Evolutionary conservation across 2,329 filamentous ascomycete species (phyloP), one percentile per base, ranked within the genome.

Genomic region (Sarocladiaceae sp.): DNA sequence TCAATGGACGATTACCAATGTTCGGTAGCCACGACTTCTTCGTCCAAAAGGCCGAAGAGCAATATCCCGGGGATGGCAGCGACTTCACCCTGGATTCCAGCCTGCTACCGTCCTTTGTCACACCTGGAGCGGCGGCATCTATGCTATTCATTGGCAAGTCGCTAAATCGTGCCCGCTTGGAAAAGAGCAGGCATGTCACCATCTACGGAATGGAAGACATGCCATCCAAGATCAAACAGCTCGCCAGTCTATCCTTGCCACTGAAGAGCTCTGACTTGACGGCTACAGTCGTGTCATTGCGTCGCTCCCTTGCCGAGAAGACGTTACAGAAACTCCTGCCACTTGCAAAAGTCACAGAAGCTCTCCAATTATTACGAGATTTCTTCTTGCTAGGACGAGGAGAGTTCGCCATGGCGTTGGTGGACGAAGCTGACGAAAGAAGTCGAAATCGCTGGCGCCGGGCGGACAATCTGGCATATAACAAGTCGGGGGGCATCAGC

Each of bases 81-180:
- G 80, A 82, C 40, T 92, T 86, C 65, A 70, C 72, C 11, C 76
- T 82, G 47, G 74, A 83, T 28, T 66, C 74, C 7, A 72, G 75
- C 17, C 70, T 95, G 6, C 67, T 96, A 2, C 94, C 94, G 0
- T 83, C 82, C 12, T 96, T 96, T 63, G 89, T 97, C 6, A 85
- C 84, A 1, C 67, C 80, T 0, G 72, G 84, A 4, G 88, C 90
- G 1, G 90, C 90, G 7, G 78, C 82, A 3, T 96, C 92, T 0
- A 90, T 97, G 66, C 73, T 97, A 4, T 97, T 97, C 63, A 87
- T 97, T 56, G 94, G 94, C 11, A 88, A 88, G 57, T 95, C 91
- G 0, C 74, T 97, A 44, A 90, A 95, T 59, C 89, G 96, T 58
- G 87, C 96, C 52, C 80, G 87, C 48, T 77, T 80, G 15, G 29